phyloP scores from a whole-genome alignment of 1,139 yeast species.

The Groenewaldozyma sp. region DNA sequence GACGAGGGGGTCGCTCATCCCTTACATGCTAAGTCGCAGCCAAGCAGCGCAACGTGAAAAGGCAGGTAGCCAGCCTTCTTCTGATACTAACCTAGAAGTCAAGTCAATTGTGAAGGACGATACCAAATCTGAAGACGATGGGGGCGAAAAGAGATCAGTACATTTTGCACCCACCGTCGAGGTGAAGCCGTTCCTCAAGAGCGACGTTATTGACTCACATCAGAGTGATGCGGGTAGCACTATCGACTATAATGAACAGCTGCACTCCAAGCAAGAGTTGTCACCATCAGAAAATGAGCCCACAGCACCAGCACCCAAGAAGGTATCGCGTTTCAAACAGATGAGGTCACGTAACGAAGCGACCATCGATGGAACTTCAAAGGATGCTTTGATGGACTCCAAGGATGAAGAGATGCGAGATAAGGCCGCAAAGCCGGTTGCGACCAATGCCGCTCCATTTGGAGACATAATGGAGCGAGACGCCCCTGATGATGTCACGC shows the following conservation, averaged over 20 bases:
- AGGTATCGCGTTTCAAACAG: conserved; percentile 1
- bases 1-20: conserved; percentile 30
- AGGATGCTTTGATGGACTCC: no score
- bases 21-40: conserved; percentile 15
- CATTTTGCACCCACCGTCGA: background rate
- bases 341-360: background rate
- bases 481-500: no score
- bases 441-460: background rate
- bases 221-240: background rate
- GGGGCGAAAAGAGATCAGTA: no score
- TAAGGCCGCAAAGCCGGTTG: background rate
- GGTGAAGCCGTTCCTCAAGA: background rate
- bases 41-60: no score
- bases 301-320: background rate
- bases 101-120: conserved; percentile 6
- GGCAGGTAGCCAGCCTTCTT: background rate
- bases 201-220: background rate
- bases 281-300: no score
- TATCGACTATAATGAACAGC: no score
- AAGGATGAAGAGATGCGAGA: background rate
- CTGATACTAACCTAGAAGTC: conserved; percentile 7
- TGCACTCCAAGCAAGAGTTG: no score
- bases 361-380: background rate
- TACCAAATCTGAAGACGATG: conserved; percentile 5
- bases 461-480: no score